phyloP scores from a whole-genome alignment of 331 rosid genomes.

The Prunus yedoensis region DNA sequence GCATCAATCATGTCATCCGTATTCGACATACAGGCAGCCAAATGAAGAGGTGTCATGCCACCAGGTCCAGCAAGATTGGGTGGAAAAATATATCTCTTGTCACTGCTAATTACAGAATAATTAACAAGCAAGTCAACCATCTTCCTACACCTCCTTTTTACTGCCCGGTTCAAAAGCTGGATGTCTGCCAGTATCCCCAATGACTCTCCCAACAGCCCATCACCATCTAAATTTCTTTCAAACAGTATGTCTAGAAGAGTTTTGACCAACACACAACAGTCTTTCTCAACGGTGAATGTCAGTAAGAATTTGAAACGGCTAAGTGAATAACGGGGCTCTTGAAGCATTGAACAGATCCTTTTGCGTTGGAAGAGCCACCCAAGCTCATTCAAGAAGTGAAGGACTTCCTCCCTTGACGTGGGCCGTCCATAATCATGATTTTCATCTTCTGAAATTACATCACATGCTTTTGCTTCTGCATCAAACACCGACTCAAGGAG shows the following conservation, averaged over 20 bases:
- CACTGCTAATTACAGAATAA: conserved; percentile 45
- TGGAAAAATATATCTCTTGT: conserved; percentile 55
- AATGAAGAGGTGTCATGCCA: conserved; percentile 82
- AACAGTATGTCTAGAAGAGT: conserved; percentile 70
- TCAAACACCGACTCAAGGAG: conserved; percentile 69
- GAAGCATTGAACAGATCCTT: conserved; percentile 36
- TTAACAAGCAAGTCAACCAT: conserved; percentile 75
- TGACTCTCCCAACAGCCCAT: conserved; percentile 48
- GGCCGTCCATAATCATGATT: conserved; percentile 44
- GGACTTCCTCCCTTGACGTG: conserved; percentile 63
- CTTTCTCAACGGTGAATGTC: conserved; percentile 69
- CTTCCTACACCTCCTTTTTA: conserved; percentile 58
- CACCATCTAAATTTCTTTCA: conserved; percentile 47
- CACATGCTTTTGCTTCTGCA: conserved; percentile 37
- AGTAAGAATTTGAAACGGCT: conserved; percentile 74
- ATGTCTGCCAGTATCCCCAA: conserved; percentile 63
- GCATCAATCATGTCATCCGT: conserved; percentile 72
- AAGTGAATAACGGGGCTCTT: conserved; percentile 46
- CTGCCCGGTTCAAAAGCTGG: conserved; percentile 79
- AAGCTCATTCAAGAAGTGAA: conserved; percentile 81
- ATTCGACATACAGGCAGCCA: conserved; percentile 73
- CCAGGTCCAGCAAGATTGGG: conserved; percentile 82
- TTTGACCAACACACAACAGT: conserved; percentile 62
- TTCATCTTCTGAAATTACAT: conserved; percentile 50
- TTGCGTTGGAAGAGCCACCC: conserved; percentile 91